Conservation (phyloP, 306 rosid genomes). For the Quercus ilex region DNA sequence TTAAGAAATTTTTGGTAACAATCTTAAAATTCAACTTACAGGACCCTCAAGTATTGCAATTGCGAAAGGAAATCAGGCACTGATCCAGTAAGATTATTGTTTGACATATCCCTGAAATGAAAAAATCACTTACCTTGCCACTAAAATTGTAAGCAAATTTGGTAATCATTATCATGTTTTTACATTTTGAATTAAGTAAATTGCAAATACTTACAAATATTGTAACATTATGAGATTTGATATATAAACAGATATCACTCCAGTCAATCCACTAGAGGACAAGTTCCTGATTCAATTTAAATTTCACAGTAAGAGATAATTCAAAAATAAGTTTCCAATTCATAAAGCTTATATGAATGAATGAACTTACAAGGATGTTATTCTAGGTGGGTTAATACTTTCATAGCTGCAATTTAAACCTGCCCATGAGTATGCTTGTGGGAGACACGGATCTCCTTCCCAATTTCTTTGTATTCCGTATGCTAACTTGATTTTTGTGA, state of each 20-base stretch:
- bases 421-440: conserved; percentile 42
- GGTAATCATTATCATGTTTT: too few relatives aligned
- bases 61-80: conserved; percentile 39
- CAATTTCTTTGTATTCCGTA: conserved; percentile 43
- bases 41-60: conserved; percentile 21
- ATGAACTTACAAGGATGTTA: conserved; percentile 48
- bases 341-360: not conserved
- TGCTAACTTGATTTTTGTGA: conserved; percentile 42
- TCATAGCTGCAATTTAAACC: conserved; percentile 43
- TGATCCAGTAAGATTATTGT: conserved; percentile 40
- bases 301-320: not conserved
- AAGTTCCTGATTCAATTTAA: conserved; percentile 36
- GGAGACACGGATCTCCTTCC: conserved; percentile 70
- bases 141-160: too few relatives aligned
- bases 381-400: conserved; percentile 31
- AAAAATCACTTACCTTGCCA: not conserved
- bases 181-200: too few relatives aligned
- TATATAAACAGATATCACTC: conserved; percentile 35
- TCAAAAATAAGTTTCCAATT: not conserved
- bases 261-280: conserved; percentile 44
- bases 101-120: conserved; percentile 55
- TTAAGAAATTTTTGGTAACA: not conserved
- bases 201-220: conserved; percentile 37
- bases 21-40: conserved; percentile 30
- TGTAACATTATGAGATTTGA: conserved; percentile 37